Evolutionary conservation across 148 eudicot genomes (phyloP), one percentile per base, ranked within the genome.

Genomic region (Cornus suecica): DNA sequence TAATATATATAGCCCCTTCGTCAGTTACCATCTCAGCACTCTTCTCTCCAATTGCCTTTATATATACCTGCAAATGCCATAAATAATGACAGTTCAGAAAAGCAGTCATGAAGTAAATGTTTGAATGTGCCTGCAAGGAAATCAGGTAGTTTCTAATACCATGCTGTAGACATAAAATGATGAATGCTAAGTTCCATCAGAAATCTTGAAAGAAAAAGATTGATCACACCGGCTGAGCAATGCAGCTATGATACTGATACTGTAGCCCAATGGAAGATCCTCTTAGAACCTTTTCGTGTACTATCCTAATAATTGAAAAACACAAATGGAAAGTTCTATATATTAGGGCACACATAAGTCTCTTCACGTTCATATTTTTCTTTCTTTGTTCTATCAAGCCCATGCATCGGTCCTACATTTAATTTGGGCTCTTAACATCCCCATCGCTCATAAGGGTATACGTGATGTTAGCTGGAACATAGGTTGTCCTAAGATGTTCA

Each of bases 1-100:
- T 92, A 65, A 89, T 84, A 82, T 95, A 95, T 74, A 95, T 91
- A 70, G 99, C 99, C 67, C 99, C 99, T 83, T 92, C 86, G 74
- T 95, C 99, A 27, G 99, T 95, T 25, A 95, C 99, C 99, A 95
- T 90, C 83, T 95, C 99, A 37, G 99, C 96, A 83, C 97, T 87
- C 68, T 88, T 91, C 28, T 95, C 99, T 69, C 87, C 97, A 24
- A 91, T 92, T 74, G 97, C 99, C 79, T 92, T 85, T 82, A 95
- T 88, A 76, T 90, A 92, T 1, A 95, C 99, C 99, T 95, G 84
- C 58, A 79, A 62, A 64, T 48, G 76, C 58, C 51, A 70, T 56
- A 73, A 28, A 64, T 42, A 15, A 52, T 20, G 28, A 27, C 16
- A 28, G 30, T 34, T 52, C 37, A 8, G 16, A 42, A 66, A 52